phyloP scores from a whole-genome alignment of 1,284 basidiomycete species.

The Exobasidium cylindrosporum region DNA sequence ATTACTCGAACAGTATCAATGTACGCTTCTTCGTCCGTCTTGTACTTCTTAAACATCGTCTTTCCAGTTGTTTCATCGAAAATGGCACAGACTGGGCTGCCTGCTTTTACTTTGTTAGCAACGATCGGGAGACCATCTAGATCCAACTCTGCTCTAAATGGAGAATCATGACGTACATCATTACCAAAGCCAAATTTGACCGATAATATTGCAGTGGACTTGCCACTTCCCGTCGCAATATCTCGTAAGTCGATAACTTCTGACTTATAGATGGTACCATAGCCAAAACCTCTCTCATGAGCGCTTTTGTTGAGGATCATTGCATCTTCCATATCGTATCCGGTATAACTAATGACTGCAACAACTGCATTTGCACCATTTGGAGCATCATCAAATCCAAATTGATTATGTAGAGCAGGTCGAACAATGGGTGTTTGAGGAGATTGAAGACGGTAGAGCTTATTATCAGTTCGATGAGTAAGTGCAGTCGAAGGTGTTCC shows the following conservation, averaged over 20 bases:
- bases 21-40: slow-evolving; percentile 88
- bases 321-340: slow-evolving; percentile 99
- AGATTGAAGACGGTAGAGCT: slow-evolving; percentile 91
- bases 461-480: slow-evolving; percentile 92
- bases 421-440: slow-evolving; percentile 95
- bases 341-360: slow-evolving; percentile 98
- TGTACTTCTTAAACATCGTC: slow-evolving; percentile 89
- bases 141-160: slow-evolving; percentile 65
- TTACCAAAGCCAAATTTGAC: slow-evolving; percentile 78
- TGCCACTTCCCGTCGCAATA: slow-evolving; percentile 61
- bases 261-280: slow-evolving; percentile 95
- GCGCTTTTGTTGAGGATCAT: slow-evolving; percentile 99
- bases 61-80: slow-evolving; percentile 79
- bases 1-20: slow-evolving; percentile 89
- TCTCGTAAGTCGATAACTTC: slow-evolving; percentile 88
- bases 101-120: slow-evolving; percentile 69
- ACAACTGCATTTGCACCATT: slow-evolving; percentile 98
- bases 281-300: slow-evolving; percentile 94
- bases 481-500: slow-evolving; percentile 92
- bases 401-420: slow-evolving; percentile 86
- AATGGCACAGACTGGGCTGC: slow-evolving; percentile 73
- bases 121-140: slow-evolving; percentile 79
- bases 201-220: slow-evolving; percentile 57
- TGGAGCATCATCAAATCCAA: slow-evolving; percentile 97
- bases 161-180: slow-evolving; percentile 34